phyloP scores from a whole-genome alignment of 2,329 filamentous ascomycete species.

The Cytospora paraplurivora region DNA sequence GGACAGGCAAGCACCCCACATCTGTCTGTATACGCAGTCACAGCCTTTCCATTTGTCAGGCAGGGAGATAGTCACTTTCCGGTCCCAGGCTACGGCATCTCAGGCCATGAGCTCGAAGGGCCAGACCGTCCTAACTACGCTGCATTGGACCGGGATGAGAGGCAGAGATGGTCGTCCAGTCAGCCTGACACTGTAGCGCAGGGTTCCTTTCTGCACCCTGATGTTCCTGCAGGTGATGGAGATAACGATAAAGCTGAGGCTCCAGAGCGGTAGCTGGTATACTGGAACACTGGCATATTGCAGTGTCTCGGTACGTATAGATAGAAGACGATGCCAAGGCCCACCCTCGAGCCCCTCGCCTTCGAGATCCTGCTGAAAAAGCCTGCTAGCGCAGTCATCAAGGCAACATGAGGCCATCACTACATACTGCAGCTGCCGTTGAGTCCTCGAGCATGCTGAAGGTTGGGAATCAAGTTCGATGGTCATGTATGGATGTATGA shows the following conservation, averaged over 20 bases:
- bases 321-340: not conserved
- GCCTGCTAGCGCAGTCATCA: slow-evolving; percentile 2
- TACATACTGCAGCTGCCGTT: not conserved
- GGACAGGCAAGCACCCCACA: not conserved
- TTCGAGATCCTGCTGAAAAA: not conserved
- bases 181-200: not conserved
- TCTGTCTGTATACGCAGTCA: not conserved
- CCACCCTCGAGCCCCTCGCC: not conserved
- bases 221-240: slow-evolving; percentile 17
- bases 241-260: slow-evolving; percentile 28
- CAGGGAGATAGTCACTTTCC: not conserved
- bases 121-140: not conserved
- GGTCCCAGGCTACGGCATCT: not conserved
- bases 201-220: not conserved
- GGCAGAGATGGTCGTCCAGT: not conserved
- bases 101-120: not conserved
- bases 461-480: not conserved
- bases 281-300: slow-evolving; percentile 1
- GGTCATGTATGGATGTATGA: not conserved
- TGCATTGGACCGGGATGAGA: not conserved
- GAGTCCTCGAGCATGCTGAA: not conserved
- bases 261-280: slow-evolving; percentile 9
- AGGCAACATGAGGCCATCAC: slow-evolving; percentile 9
- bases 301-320: not conserved
- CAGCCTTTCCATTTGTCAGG: not conserved